phyloP scores from a whole-genome alignment of 192 early-diverging fungal genomes.

The Gigaspora rosea region DNA sequence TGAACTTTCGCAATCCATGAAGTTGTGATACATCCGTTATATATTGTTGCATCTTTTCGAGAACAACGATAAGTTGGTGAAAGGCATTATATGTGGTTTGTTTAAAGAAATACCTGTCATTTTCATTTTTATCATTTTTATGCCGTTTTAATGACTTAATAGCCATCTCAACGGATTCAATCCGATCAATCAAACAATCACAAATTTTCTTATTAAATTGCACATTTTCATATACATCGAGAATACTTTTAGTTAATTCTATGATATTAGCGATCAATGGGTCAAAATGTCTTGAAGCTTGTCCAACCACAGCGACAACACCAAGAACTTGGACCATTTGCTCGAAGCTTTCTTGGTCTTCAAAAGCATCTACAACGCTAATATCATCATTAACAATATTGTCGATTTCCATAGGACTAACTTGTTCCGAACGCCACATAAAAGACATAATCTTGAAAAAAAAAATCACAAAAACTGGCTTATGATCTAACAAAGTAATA shows the following conservation, averaged over 20 bases:
- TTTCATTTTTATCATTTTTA: conserved; percentile 6
- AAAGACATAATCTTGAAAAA: too few species aligned
- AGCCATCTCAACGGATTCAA: background rate
- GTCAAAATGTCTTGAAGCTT: conserved; percentile 12
- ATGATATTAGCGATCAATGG: conserved; percentile 1
- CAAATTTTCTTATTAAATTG: conserved; percentile 23
- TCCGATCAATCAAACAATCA: conserved; percentile 19
- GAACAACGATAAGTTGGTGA: background rate
- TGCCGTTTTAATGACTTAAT: conserved; percentile 9
- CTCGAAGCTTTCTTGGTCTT: too few species aligned
- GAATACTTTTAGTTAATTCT: background rate
- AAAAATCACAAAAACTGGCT: too few species aligned
- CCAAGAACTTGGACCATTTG: too few species aligned
- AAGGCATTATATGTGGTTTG: background rate
- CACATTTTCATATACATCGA: conserved; percentile 19
- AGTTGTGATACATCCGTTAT: conserved; percentile 9
- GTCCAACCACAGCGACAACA: background rate
- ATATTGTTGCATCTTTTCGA: conserved; percentile 4
- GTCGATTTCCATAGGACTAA: too few species aligned
- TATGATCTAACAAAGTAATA: too few species aligned
- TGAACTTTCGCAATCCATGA: conserved; percentile 21
- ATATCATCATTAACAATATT: too few species aligned
- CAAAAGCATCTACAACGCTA: too few species aligned
- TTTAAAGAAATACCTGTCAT: conserved; percentile 3
- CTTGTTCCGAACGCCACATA: too few species aligned